Conservation (phyloP, 1,284 basidiomycete species). For the Stygiomarasmius scandens region DNA sequence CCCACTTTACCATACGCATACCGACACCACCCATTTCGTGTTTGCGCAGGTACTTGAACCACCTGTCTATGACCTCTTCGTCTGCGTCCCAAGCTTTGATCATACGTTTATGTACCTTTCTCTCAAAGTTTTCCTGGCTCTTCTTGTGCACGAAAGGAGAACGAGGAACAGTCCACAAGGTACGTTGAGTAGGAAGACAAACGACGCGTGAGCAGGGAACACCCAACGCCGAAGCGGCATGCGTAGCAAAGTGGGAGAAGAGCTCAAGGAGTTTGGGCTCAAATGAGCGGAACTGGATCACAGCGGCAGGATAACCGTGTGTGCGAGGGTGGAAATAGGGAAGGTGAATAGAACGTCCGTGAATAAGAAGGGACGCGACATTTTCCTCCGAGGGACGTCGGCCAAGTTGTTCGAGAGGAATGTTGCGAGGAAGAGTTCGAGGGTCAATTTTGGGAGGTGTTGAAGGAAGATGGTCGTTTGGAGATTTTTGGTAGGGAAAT, state of each 20-base stretch:
- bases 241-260: constrained; percentile 83
- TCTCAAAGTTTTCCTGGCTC: constrained; percentile 94
- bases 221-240: constrained; percentile 82
- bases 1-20: constrained; percentile 81
- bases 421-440: constrained; percentile 12
- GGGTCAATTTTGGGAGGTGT: constrained; percentile 8
- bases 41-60: constrained; percentile 79
- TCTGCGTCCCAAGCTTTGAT: constrained; percentile 94
- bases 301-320: constrained; percentile 80
- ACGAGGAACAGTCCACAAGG: constrained; percentile 86
- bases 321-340: constrained; percentile 63
- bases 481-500: constrained; percentile 13
- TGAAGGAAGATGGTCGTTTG: background rate
- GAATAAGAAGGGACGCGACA: constrained; percentile 54
- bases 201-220: constrained; percentile 80
- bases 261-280: constrained; percentile 71
- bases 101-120: constrained; percentile 79
- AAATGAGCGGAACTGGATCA: constrained; percentile 84
- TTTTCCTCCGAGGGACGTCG: constrained; percentile 40
- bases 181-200: constrained; percentile 75
- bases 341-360: constrained; percentile 57
- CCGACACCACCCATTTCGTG: constrained; percentile 88
- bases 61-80: constrained; percentile 77
- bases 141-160: constrained; percentile 95
- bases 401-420: constrained; percentile 9